Base-by-base conservation (phyloP, 169 alveolate species). In the Plasmodium inui region DNA sequence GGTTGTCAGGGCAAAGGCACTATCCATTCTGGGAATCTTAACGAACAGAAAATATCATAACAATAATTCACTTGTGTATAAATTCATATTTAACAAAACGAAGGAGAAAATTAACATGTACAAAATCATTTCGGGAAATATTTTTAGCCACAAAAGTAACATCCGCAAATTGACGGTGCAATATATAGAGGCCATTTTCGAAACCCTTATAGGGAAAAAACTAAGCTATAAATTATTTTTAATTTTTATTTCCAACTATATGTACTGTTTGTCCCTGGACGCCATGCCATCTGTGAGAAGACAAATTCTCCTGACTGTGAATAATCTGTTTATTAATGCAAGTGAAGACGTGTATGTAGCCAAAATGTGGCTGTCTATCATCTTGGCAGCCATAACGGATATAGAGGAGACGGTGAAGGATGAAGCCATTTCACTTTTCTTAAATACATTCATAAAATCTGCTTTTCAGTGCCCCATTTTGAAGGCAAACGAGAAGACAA, bases 141-240 rank as follows among this genome's bases (percentile, higher is more conserved):
- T 86, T 12, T 76, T 50, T 55, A 86, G 86, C 55, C 70, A 86
- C 55, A 74, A 84, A 53, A 86, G 85, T 86, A 86, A 86, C 44
- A 86, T 86, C 22, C 55, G 93, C 50, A 86, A 86, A 86, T 10
- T 86, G 41, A 86, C 80, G 41, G 80, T 86, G 80, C 86, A 74
- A 76, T 86, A 86, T 86, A 86, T 86, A 74, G 93, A 86, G 67
- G 93, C 85, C 9, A 76, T 86, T 53, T 86, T 86, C 55, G 93
- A 86, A 86, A 74, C 93, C 2, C 41, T 86, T 28, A 44, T 86
- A 74, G 44, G 73, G 61, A 74, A 53, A 86, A 86, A 86, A 50
- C 67, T 86, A 37, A 74, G 44, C 44, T 86, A 86, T 50, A 86
- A 86, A 76, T 53, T 86, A 30, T 86, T 73, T 44, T 57, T 86